Evolutionary conservation across 768 basidiomycete genomes (phyloP).

Genomic region (Kwoniella pini): DNA sequence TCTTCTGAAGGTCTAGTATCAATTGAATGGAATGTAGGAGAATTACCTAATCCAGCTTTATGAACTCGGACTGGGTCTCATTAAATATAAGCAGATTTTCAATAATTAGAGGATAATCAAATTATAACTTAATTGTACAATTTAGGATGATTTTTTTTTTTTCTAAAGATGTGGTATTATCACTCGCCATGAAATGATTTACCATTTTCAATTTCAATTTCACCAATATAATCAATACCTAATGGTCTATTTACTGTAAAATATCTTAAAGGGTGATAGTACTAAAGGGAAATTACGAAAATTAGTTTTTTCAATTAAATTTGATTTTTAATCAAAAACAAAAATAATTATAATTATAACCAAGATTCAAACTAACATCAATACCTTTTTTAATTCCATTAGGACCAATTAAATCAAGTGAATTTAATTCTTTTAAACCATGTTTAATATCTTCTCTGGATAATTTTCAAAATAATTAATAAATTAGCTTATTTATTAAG

Average conservation of each 20-base stretch:
- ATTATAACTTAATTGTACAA: too few relatives aligned
- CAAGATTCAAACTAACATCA: constrained; percentile 31
- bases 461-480: background rate
- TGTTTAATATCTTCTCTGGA: constrained; percentile 47
- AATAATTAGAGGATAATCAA: too few relatives aligned
- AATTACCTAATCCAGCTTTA: constrained; percentile 31
- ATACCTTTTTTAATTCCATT: constrained; percentile 44
- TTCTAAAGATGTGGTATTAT: too few relatives aligned
- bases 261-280: constrained; percentile 50
- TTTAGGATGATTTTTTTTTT: too few relatives aligned
- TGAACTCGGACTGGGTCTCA: constrained; percentile 38
- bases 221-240: constrained; percentile 50
- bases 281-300: constrained; percentile 19
- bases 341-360: too few relatives aligned
- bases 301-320: too few relatives aligned
- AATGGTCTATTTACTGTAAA: constrained; percentile 45
- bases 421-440: constrained; percentile 46
- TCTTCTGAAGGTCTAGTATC: constrained; percentile 51
- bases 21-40: constrained; percentile 48
- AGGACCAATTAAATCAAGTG: constrained; percentile 40
- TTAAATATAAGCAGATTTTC: too few relatives aligned
- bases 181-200: constrained; percentile 51
- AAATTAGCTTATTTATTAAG: too few relatives aligned
- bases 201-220: constrained; percentile 52
- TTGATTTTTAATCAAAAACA: too few relatives aligned